Conservation (phyloP, 2,329 filamentous ascomycete species). For the Arthrobotrys musiformis region DNA sequence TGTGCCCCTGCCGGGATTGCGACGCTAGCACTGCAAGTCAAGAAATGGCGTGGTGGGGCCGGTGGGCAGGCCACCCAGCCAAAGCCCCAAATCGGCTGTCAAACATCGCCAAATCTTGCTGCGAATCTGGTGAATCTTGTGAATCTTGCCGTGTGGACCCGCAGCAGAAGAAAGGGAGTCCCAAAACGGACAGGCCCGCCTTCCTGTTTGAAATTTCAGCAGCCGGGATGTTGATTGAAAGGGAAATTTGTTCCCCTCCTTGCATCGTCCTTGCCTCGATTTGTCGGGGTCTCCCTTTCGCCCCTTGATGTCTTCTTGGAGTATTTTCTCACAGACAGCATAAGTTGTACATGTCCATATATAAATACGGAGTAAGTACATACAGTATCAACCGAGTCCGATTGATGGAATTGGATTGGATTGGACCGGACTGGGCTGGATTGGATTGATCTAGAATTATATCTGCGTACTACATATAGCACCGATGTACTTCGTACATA, state of each 20-base stretch:
- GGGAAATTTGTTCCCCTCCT: constrained; percentile 20
- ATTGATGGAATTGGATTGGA: no score
- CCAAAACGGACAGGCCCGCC: constrained; percentile 24
- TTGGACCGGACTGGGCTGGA: no score
- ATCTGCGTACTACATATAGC: no score
- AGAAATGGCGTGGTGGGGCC: constrained; percentile 16
- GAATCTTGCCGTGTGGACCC: not conserved
- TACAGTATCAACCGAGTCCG: no score
- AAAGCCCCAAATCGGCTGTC: constrained; percentile 21
- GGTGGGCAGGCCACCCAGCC: constrained; percentile 16
- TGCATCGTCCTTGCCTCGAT: constrained; percentile 5
- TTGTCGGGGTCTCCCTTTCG: not conserved
- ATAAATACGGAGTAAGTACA: no score
- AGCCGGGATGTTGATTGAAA: not conserved
- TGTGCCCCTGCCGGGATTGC: not conserved
- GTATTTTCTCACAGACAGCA: no score
- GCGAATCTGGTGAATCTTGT: not conserved
- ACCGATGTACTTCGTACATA: no score
- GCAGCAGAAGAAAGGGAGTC: not conserved
- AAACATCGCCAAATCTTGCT: constrained; percentile 42
- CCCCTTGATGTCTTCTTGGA: not conserved
- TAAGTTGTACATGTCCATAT: no score
- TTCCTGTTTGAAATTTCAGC: constrained; percentile 28
- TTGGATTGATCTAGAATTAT: no score
- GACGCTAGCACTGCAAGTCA: constrained; percentile 24